Evolutionary conservation across 2,329 filamentous ascomycete genomes (phyloP).

Genomic region (Xylariaceae sp.): DNA sequence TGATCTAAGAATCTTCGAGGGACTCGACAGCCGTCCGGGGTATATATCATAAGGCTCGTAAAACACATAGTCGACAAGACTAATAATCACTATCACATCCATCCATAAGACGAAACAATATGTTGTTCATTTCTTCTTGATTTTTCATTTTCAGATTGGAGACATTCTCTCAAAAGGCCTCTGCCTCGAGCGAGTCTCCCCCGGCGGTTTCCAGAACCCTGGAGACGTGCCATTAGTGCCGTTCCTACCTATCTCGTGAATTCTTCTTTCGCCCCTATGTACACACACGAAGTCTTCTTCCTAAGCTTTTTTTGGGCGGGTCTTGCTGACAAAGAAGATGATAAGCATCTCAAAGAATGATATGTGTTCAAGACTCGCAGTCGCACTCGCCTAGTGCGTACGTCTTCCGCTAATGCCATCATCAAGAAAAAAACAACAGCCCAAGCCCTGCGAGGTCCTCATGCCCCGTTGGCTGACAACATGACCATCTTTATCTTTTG

Average conservation of each 20-base stretch:
- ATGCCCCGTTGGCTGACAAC: background rate
- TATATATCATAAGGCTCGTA: no score
- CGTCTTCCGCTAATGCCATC: no score
- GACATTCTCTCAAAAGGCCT: constrained; percentile 30
- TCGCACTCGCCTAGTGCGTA: no score
- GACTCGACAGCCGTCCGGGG: no score
- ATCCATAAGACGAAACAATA: background rate
- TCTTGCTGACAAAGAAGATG: background rate
- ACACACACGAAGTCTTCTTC: background rate
- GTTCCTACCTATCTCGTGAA: background rate
- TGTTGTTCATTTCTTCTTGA: constrained; percentile 5
- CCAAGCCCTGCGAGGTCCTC: background rate
- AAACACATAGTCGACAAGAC: no score
- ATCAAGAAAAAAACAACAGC: background rate
- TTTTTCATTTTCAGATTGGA: constrained; percentile 29
- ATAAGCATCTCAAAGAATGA: background rate
- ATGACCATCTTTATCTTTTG: constrained; percentile 10
- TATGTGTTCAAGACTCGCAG: background rate
- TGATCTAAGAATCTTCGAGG: no score
- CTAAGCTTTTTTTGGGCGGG: background rate
- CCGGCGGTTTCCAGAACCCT: constrained; percentile 5
- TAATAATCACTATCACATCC: background rate
- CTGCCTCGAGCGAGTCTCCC: constrained; percentile 29
- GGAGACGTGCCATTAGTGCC: background rate
- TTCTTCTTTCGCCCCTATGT: background rate